Base-by-base conservation (phyloP, 2,329 filamentous ascomycete genomes). In the Fusarium oligoseptatum region DNA sequence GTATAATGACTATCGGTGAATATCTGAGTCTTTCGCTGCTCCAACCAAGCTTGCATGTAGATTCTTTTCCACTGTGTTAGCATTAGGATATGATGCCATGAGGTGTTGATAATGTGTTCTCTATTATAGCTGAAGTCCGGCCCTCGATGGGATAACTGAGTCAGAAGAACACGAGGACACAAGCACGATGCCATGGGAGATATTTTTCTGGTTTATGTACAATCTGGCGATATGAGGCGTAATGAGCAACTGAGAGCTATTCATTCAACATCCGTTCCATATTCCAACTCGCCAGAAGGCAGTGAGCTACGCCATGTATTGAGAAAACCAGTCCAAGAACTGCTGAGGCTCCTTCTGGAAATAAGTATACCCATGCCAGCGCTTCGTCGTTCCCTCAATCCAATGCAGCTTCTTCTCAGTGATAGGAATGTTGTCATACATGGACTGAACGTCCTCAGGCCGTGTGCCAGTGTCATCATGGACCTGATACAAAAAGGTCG, bases 401-500 rank as follows among this genome's bases (percentile, higher is more conserved):
- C 72, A 74, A 3, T 64, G 64, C 45, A 74, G 5, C 32, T 70
- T 75, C 52, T 74, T 74, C 2, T 75, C 72, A 1, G 52, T 6
- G 0, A 75, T 61, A 0, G 72, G 68, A 0, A 74, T 74, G 8
- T 72, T 75, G 2, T 75, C 72, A 11, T 75, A 75, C 1, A 72
- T 52, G 17, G 72, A 60, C 45, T 75, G 72, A 1, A 74, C 72
- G 27, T 74, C 72, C 8, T 64, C 48, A 6, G 72, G 64, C 1
- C 34, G 71, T 15, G 72, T 75, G 3, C 24, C 52, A 20, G 61
- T 39, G 17, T 74, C 72, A 17, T 72, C 58, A 3, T 34, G 61
- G 1, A 75, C 72, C 45, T 74, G 72, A 1, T 74, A 74, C 15
- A 74, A 6, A 29, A 75, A 74, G 9, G 68, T 72, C 4, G 72